Evolutionary conservation across 1,284 basidiomycete genomes (phyloP), one percentile per base, ranked within the genome.

Genomic region (Naganishia albida): DNA sequence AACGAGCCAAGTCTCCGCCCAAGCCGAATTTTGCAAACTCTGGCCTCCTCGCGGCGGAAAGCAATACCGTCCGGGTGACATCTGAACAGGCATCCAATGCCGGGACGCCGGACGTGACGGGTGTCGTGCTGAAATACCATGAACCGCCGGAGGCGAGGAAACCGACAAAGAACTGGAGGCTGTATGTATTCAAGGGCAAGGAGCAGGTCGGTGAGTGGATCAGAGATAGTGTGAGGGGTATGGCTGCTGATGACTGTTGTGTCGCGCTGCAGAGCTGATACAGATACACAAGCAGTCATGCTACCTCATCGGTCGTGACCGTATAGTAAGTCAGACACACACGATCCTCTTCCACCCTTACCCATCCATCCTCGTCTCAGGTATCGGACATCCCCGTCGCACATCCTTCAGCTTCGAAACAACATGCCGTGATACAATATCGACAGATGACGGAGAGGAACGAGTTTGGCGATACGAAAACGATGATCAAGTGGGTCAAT

Each of bases 101-200:
- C 28, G 64, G 59, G 12, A 63, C 62, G 62, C 50, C 83, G 8
- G 87, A 90, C 72, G 88, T 89, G 12, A 87, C 86, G 62, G 92
- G 88, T 64, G 91, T 94, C 1, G 86, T 95, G 44, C 82, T 99
- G 67, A 99, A 99, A 78, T 99, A 99, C 76, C 95, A 98, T 72
- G 96, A 99, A 78, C 96, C 96, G 13, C 93, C 95, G 1, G 96
- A 99, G 82, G 96, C 96, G 26, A 83, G 94, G 69, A 96, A 94
- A 74, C 95, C 96, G 3, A 80, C 84, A 2, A 80, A 89, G 43
- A 89, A 89, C 25, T 99, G 96, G 96, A 83, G 96, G 73, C 74
- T 99, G 68, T 99, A 98, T 76, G 93, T 97, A 44, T 99, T 98
- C 84, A 97, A 97, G 78, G 93, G 90, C 25, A 85, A 85, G 60